Percentiles rank a stretch among this genome's conserved stretches.
Evolutionary conservation across 331 rosid species (phyloP).

Genomic region (Dryas integrifolia): DNA sequence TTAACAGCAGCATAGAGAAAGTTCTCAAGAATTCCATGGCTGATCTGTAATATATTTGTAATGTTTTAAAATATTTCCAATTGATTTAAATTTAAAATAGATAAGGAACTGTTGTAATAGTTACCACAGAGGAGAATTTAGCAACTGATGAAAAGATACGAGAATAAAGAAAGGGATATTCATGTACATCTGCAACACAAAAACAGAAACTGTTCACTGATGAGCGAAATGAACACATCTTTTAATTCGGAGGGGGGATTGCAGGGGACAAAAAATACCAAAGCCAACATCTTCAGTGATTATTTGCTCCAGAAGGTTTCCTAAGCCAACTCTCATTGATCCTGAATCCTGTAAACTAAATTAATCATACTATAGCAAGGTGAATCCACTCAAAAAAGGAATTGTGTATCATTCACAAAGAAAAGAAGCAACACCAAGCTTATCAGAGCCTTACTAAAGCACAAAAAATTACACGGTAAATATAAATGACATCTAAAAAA

Average conservation of each 20-base stretch:
- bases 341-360: slow-evolving; percentile 55
- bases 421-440: slow-evolving; percentile 12
- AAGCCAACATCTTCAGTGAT: slow-evolving; percentile 60
- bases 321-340: slow-evolving; percentile 37
- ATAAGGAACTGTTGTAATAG: slow-evolving; percentile 2
- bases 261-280: slow-evolving; percentile 38
- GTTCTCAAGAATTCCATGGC: slow-evolving; percentile 56
- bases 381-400: slow-evolving; percentile 9
- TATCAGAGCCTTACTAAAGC: slow-evolving; percentile 8
- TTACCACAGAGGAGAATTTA: slow-evolving; percentile 88
- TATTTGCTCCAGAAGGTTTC: slow-evolving; percentile 56
- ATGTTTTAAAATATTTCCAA: slow-evolving; percentile 18
- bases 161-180: slow-evolving; percentile 79
- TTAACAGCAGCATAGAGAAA: slow-evolving; percentile 67
- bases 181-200: slow-evolving; percentile 61
- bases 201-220: slow-evolving; percentile 19
- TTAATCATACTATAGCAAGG: slow-evolving; percentile 20
- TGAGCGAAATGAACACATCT: slow-evolving; percentile 13
- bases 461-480: neutral
- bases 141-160: slow-evolving; percentile 76
- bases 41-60: slow-evolving; percentile 49
- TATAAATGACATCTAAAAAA: slow-evolving; percentile 6
- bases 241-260: neutral
- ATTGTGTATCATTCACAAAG: slow-evolving; percentile 1
- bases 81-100: slow-evolving; percentile 2